A percentile compares a stretch with the other conserved stretches of the same genome.
phyloP scores from a whole-genome alignment of 305 asterid genomes.

The Solanum hybrid region DNA sequence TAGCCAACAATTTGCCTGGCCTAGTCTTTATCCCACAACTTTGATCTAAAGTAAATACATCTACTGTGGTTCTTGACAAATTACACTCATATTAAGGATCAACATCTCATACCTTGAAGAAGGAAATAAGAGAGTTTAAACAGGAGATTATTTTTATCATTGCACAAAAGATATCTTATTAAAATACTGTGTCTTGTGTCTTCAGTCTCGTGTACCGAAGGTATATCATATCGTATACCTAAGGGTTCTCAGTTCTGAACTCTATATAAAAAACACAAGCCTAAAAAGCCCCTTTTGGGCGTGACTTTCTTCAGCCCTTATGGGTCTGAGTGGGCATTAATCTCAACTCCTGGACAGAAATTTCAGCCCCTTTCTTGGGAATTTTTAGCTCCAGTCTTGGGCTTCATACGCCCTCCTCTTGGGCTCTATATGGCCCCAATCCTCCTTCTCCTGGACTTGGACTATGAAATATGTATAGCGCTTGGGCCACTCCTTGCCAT shows the following conservation, averaged over 20 bases:
- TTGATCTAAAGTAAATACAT: background rate
- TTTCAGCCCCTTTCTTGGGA: background rate
- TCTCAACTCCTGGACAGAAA: background rate
- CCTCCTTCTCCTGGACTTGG: background rate
- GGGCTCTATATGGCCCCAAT: background rate
- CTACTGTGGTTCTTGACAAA: background rate
- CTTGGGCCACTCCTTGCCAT: background rate
- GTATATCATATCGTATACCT: background rate
- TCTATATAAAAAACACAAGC: background rate
- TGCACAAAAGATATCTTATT: background rate
- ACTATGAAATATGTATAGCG: background rate
- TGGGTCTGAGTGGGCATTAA: background rate
- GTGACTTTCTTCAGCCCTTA: background rate
- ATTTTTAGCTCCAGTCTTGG: background rate
- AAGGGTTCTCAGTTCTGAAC: background rate
- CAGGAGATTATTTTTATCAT: background rate
- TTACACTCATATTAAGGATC: background rate
- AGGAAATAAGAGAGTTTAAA: background rate
- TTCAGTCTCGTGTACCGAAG: background rate
- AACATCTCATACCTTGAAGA: background rate
- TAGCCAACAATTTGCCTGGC: background rate
- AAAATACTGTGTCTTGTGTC: background rate
- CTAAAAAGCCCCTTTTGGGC: background rate
- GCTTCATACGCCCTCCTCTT: background rate
- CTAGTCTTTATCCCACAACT: background rate